A percentile compares a stretch with the other conserved stretches of the same genome.
phyloP scores from a whole-genome alignment of 768 basidiomycete species.

The Candolleomyces aberdarensis region DNA sequence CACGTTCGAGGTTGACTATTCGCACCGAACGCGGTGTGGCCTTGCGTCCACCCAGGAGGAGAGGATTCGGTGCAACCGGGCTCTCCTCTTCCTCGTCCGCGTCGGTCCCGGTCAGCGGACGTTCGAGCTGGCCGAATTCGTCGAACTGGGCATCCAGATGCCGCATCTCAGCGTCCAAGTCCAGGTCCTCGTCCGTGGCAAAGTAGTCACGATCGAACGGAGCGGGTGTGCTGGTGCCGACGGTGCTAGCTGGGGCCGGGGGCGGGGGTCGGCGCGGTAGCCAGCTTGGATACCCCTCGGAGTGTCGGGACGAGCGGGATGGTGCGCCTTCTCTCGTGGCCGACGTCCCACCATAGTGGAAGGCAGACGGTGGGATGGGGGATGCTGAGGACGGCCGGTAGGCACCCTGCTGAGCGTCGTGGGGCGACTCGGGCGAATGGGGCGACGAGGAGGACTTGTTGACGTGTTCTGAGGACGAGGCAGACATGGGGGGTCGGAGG shows the following conservation, averaged over 20 bases:
- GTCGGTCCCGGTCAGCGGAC: not conserved
- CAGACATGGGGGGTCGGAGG: too few relatives aligned
- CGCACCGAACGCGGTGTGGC: slow-evolving; percentile 80
- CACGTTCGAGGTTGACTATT: slow-evolving; percentile 68
- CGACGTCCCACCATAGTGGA: not conserved
- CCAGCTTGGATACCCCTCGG: slow-evolving; percentile 82
- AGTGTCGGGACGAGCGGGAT: slow-evolving; percentile 38
- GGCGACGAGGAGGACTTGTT: too few relatives aligned
- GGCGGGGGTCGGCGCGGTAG: slow-evolving; percentile 75
- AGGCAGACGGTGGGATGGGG: not conserved
- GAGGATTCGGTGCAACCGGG: slow-evolving; percentile 28
- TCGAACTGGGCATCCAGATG: slow-evolving; percentile 4
- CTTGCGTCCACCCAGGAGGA: slow-evolving; percentile 56
- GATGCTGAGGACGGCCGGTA: not conserved
- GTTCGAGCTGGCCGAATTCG: not conserved
- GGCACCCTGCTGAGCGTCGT: too few relatives aligned
- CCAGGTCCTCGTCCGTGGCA: not conserved
- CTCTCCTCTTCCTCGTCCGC: slow-evolving; percentile 5
- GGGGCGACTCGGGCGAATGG: too few relatives aligned
- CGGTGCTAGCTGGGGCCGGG: slow-evolving; percentile 70
- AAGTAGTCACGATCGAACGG: slow-evolving; percentile 5
- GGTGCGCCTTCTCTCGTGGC: slow-evolving; percentile 1
- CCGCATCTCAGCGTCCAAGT: slow-evolving; percentile 5
- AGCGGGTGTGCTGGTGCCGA: slow-evolving; percentile 21
- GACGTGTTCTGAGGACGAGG: too few relatives aligned